Evolutionary conservation across 768 basidiomycete genomes (phyloP), one percentile per base, ranked within the genome.

Genomic region (Nidula microcarpa): DNA sequence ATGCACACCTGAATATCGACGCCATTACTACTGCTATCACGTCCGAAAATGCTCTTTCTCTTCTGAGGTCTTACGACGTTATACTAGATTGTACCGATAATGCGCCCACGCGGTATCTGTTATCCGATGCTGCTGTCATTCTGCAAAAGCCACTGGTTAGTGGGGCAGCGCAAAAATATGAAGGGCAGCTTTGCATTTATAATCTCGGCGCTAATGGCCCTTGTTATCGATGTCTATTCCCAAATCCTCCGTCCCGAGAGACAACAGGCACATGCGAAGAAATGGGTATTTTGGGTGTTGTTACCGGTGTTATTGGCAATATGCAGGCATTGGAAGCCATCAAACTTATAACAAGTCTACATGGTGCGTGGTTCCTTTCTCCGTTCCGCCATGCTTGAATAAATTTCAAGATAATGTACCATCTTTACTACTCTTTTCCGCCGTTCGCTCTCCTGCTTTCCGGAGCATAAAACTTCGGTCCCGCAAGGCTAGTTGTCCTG

Each of bases 41-140:
- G 14, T 60, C 88, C 6, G 62, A 69, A 30, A 93, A 93, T 58
- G 91, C 93, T 0, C 55, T 82, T n/a, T 55, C 68, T 13, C 68
- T 91, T 17, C 72, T 95, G 9, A 57, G 63, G 9, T 63, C 77
- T 1, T 94, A 91, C 62, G 82, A 89, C 65, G 68, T 97, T 49
- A 76, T 98, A 48, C 74, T 98, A 13, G 96, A 98, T 70, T 98
- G 95, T 74, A 97, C 94, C 4, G 95, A 98, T 71, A 96, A 97
- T 57, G 83, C 87, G 1, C 84, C 89, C 2, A 94, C 94, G 0
- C 87, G 97, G 5, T 98, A 98, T 68, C 81, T 98, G 16, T 78
- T 99, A 50, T 94, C 92, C 23, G 95, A 98, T 65, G 82, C 84
- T 0, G 84, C 89, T 13, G 89, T 94, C 37, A 73, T 72, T 1